Percentiles rank a stretch among this genome's conserved stretches.
Evolutionary conservation across 1,284 basidiomycete species (phyloP).

Genomic region (Microbotryum saponariae): DNA sequence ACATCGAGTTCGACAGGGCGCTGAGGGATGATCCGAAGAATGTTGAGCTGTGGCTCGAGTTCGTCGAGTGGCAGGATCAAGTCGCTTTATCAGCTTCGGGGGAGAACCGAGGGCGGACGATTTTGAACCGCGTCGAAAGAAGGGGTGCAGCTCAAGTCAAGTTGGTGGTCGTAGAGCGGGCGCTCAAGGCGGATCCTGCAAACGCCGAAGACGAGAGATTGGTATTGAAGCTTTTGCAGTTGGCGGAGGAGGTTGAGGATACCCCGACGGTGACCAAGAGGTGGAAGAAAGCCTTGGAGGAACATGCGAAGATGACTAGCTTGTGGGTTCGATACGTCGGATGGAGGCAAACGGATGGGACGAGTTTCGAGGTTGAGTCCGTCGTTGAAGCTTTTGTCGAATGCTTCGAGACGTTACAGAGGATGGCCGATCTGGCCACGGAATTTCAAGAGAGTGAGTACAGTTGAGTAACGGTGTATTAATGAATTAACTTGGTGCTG

Average conservation of each 20-base stretch:
- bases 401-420: constrained; percentile 39
- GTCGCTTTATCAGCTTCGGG: constrained; percentile 18
- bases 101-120: constrained; percentile 52
- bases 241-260: constrained; percentile 53
- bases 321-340: constrained; percentile 33
- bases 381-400: constrained; percentile 31
- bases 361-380: constrained; percentile 28
- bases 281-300: constrained; percentile 57
- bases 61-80: constrained; percentile 46
- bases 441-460: constrained; percentile 40
- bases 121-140: constrained; percentile 50
- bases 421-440: constrained; percentile 37
- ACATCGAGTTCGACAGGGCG: constrained; percentile 54
- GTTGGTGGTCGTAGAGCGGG: constrained; percentile 58
- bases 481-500: constrained; percentile 42
- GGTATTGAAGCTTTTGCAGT: constrained; percentile 57
- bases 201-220: constrained; percentile 51
- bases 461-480: constrained; percentile 50
- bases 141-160: constrained; percentile 50
- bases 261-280: constrained; percentile 52
- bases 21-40: constrained; percentile 51
- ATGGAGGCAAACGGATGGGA: constrained; percentile 32
- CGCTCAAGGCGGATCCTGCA: constrained; percentile 49
- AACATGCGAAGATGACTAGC: constrained; percentile 20
- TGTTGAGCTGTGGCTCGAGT: constrained; percentile 55